Conservation (phyloP, 2,329 filamentous ascomycete genomes). For the Epichloe sibirici region DNA sequence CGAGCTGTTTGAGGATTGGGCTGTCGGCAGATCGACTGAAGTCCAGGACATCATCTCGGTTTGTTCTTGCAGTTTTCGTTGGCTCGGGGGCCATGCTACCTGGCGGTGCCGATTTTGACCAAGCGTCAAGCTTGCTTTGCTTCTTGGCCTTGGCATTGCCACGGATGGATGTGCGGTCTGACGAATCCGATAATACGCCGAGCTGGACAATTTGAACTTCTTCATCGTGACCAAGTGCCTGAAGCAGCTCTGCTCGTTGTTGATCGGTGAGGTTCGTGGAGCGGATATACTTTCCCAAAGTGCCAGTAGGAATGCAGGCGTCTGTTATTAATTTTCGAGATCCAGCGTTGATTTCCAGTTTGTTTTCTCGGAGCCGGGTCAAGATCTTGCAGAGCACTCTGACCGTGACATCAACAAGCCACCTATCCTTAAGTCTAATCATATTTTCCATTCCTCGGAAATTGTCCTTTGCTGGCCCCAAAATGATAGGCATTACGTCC, state of each 20-base stretch:
- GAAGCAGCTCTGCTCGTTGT: slow-evolving; percentile 72
- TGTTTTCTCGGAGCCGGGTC: slow-evolving; percentile 63
- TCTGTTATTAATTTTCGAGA: slow-evolving; percentile 51
- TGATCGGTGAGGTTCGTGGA: slow-evolving; percentile 70
- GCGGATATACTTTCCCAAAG: slow-evolving; percentile 42
- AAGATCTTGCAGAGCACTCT: slow-evolving; percentile 76
- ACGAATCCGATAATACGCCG: slow-evolving; percentile 17
- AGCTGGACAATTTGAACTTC: slow-evolving; percentile 36
- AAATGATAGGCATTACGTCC: slow-evolving; percentile 28
- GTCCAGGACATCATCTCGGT: slow-evolving; percentile 34
- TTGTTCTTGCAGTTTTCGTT: slow-evolving; percentile 19
- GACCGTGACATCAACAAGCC: slow-evolving; percentile 71
- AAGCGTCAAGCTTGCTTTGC: slow-evolving; percentile 49
- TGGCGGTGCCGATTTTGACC: slow-evolving; percentile 39
- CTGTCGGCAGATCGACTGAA: slow-evolving; percentile 35
- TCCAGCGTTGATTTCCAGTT: slow-evolving; percentile 54
- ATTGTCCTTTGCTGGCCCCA: slow-evolving; percentile 27
- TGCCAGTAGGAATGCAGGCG: slow-evolving; percentile 47
- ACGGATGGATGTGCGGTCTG: slow-evolving; percentile 11
- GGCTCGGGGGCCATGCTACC: slow-evolving; percentile 14
- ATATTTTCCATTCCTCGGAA: slow-evolving; percentile 70
- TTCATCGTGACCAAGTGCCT: slow-evolving; percentile 47
- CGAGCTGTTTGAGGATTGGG: slow-evolving; percentile 34
- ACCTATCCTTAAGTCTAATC: slow-evolving; percentile 80
- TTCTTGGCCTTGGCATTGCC: slow-evolving; percentile 32